Evolutionary conservation across 108 stramenopile species (phyloP), one percentile per base, ranked within the genome.

Genomic region (Skeletonema grethae): DNA sequence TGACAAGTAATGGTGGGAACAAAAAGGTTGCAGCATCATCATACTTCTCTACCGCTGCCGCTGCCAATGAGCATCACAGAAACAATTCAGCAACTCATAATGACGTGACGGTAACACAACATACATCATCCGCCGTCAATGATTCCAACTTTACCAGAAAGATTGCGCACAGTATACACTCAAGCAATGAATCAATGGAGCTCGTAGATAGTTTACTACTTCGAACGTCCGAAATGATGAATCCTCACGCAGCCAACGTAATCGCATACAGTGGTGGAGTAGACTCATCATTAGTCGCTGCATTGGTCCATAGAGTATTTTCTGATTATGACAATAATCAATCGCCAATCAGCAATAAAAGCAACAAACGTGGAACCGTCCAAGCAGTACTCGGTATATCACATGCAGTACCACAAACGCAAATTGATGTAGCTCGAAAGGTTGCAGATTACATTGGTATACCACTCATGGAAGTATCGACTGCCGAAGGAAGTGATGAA

Each of bases 201-300:
- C 50, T 84, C 22, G 76, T 81, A 9, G 70, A 76, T 15, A 66
- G n/a, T 22, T 69, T 84, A 3, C 70, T 84, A 12, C 8, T 9
- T 6, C 63, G 80, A 25, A 81, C 79, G 3, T 48, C 50, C 13
- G 59, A 67, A 48, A 75, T 77, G 72, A 72, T 84, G 70, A 75
- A 80, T 56, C 61, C 62, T 24, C 8, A 58, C n/a, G 79, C 70
- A 15, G 43, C 80, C 12, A 90, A 97, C 60, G 68, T 95, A 7
- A 82, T 96, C 3, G 97, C 97, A 0, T 98, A 84, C 80, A 94
- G 93, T 25, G 97, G 97, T 30, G 97, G 97, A 3, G 93, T 98
- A 11, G 97, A 98, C 61, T 97, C 96, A 10, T 88, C 88, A 11
- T 70, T 98, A 0, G 93, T 90, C 9, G 91, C 95, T 0, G 91